These are phyloP conservation scores for Lathyrus oleraceus DNA, from an alignment of 306 rosid genomes.

Conservation along the genomic window DNA sequence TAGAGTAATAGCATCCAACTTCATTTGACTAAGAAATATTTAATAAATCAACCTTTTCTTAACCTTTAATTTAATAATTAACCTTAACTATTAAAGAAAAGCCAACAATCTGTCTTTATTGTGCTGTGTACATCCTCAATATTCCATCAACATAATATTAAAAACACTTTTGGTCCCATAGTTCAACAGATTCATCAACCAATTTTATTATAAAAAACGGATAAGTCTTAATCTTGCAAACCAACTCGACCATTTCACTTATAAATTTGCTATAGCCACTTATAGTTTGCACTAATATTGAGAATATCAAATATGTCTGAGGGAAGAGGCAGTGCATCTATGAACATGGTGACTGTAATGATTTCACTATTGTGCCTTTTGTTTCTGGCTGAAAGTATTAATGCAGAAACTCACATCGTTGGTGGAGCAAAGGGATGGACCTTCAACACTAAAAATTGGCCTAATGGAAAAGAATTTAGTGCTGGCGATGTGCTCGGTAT, in stretches of 20 bases:
- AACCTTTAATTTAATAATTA: background rate
- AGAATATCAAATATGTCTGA: constrained; percentile 28
- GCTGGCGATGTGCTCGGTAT: constrained; percentile 61
- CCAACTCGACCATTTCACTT: background rate
- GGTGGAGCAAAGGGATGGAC: constrained; percentile 65
- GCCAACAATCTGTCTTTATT: constrained; percentile 6
- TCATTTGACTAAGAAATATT: background rate
- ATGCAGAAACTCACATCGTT: constrained; percentile 51
- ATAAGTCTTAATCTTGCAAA: constrained; percentile 23
- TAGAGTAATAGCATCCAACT: background rate
- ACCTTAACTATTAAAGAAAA: constrained; percentile 21
- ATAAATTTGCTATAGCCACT: background rate
- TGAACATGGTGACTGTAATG: constrained; percentile 20
- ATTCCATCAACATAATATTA: background rate
- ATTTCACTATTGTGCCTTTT: constrained; percentile 39
- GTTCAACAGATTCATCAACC: background rate
- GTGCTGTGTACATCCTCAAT: background rate
- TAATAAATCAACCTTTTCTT: constrained; percentile 14
- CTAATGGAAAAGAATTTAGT: constrained; percentile 52
- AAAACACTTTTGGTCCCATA: constrained; percentile 25
- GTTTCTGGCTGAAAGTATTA: constrained; percentile 34
- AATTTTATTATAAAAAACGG: constrained; percentile 34
- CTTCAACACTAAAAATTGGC: constrained; percentile 54
- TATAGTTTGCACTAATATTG: background rate
- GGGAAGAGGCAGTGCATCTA: constrained; percentile 80